A percentile compares a stretch with the other conserved stretches of the same genome.
Conservation (phyloP, 2,329 filamentous ascomycete genomes). For the Aspergillus sp. region DNA sequence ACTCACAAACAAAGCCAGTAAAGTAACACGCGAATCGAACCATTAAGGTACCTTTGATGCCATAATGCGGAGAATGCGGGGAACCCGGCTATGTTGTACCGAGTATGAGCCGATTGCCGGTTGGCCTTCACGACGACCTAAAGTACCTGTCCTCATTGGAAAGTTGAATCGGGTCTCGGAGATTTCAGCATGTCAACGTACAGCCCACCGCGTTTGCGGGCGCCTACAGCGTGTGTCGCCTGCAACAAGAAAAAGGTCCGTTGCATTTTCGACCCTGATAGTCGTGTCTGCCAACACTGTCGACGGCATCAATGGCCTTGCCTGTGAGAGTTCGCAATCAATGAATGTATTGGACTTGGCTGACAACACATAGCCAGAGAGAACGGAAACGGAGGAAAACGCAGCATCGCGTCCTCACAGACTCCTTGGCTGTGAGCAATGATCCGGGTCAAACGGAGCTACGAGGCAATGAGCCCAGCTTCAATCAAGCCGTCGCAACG, state of each 20-base stretch:
- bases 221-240: constrained; percentile 28
- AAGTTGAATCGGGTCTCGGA: not conserved
- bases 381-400: not conserved
- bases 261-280: constrained; percentile 23
- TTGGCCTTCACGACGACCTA: not conserved
- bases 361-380: not conserved
- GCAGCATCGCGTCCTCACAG: not conserved
- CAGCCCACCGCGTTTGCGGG: constrained; percentile 25
- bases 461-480: not conserved
- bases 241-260: constrained; percentile 35
- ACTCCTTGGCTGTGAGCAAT: not conserved
- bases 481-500: not conserved
- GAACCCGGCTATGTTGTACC: not conserved
- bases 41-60: too few relatives aligned
- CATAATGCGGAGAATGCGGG: not conserved
- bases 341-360: not conserved
- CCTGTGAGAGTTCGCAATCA: constrained; percentile 15
- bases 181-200: not conserved
- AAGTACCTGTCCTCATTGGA: not conserved
- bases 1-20: too few relatives aligned
- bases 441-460: not conserved
- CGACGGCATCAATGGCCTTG: constrained; percentile 28
- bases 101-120: not conserved
- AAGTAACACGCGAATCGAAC: too few relatives aligned
- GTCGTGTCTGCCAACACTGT: constrained; percentile 25